Conservation (phyloP, 176 grass and related monocot genomes). For the Lolium rigidum region DNA sequence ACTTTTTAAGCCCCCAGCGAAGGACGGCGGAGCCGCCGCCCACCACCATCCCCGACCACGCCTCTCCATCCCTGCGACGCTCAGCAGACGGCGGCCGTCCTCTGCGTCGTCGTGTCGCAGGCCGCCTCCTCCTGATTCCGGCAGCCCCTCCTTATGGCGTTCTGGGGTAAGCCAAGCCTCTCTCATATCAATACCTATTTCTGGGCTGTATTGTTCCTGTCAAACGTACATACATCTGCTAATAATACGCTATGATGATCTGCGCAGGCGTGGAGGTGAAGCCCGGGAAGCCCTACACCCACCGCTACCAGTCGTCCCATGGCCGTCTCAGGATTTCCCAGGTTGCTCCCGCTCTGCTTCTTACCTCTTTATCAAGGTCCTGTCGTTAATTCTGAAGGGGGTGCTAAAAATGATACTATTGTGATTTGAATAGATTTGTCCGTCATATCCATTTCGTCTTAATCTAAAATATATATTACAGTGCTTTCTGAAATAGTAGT, state of each 20-base stretch:
- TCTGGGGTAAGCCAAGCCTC: constrained; percentile 66
- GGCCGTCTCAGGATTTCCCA: constrained; percentile 83
- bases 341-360: constrained; percentile 39
- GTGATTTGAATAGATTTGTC: not conserved
- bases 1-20: not conserved
- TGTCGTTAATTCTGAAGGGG: not conserved
- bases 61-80: not conserved
- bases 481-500: not conserved
- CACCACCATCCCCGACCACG: not conserved
- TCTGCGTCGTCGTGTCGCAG: not conserved
- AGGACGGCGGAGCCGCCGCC: constrained; percentile 6
- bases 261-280: constrained; percentile 83
- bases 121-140: not conserved
- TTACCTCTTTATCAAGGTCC: not conserved
- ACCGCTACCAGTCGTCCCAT: constrained; percentile 59
- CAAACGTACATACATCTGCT: not conserved
- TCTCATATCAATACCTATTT: not conserved
- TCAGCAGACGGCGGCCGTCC: not conserved
- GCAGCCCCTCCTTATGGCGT: constrained; percentile 51
- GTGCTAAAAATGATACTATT: not conserved
- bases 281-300: constrained; percentile 82
- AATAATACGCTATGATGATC: not conserved
- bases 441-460: not conserved
- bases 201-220: not conserved
- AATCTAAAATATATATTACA: not conserved